Percentiles rank a stretch among this genome's conserved stretches.
Conservation (phyloP, 108 stramenopile genomes). For the Fragilariopsis cylindrus region DNA sequence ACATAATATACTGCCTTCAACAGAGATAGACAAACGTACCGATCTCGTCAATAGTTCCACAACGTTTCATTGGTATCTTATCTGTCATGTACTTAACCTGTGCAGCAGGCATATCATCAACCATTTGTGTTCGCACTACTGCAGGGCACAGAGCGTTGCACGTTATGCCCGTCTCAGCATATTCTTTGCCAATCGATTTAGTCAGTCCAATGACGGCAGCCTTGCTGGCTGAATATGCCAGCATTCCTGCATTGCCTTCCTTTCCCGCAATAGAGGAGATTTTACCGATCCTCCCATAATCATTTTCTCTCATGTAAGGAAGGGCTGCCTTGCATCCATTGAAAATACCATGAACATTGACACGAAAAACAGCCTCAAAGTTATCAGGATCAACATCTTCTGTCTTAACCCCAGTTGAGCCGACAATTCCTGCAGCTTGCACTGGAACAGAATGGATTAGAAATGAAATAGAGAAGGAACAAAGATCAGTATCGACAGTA, state of each 20-base stretch:
- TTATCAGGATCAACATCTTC: slow-evolving; percentile 48
- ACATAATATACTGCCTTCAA: too few relatives aligned
- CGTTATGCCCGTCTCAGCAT: slow-evolving; percentile 70
- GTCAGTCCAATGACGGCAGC: slow-evolving; percentile 75
- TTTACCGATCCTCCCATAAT: slow-evolving; percentile 67
- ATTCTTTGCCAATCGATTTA: slow-evolving; percentile 76
- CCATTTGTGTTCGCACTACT: slow-evolving; percentile 71
- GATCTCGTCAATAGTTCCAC: slow-evolving; percentile 58
- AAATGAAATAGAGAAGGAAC: neutral
- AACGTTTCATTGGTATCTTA: slow-evolving; percentile 71
- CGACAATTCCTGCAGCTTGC: slow-evolving; percentile 60
- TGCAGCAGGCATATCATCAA: slow-evolving; percentile 57
- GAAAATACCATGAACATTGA: slow-evolving; percentile 63
- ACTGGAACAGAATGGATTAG: slow-evolving; percentile 41
- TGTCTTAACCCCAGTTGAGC: slow-evolving; percentile 49
- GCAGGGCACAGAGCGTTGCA: slow-evolving; percentile 74
- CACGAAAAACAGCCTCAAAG: slow-evolving; percentile 55
- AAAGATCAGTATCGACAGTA: too few relatives aligned
- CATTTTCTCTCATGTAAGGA: slow-evolving; percentile 59
- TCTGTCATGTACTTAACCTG: slow-evolving; percentile 76
- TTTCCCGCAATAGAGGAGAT: slow-evolving; percentile 72
- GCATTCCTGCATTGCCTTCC: slow-evolving; percentile 70
- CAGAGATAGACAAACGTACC: neutral
- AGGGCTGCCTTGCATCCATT: slow-evolving; percentile 56
- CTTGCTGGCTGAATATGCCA: slow-evolving; percentile 66